Conservation (phyloP, 768 basidiomycete genomes). For the Russula sp. region DNA sequence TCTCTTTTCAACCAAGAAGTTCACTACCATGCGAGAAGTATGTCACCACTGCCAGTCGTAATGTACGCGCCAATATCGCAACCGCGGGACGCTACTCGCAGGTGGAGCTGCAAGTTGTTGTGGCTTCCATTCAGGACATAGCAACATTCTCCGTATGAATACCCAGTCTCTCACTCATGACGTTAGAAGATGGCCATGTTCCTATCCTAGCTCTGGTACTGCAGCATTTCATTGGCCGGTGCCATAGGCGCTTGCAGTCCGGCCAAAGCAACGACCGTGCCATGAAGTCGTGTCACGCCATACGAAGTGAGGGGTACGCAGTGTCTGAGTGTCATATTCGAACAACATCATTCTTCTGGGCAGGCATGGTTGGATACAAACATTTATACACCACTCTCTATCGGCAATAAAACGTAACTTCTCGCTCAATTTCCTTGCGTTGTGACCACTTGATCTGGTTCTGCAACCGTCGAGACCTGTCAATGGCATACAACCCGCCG, state of each 20-base stretch:
- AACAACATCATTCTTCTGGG: neutral
- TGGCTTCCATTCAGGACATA: no score
- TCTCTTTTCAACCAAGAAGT: no score
- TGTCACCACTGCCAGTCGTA: no score
- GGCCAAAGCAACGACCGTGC: no score
- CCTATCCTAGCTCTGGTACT: no score
- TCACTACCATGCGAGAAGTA: no score
- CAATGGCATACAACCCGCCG: neutral
- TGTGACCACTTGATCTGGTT: conserved; percentile 39
- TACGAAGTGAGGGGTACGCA: neutral
- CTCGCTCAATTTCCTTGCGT: conserved; percentile 29
- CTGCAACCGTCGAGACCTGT: conserved; percentile 26
- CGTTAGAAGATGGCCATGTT: no score
- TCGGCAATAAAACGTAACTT: neutral
- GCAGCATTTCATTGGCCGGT: neutral
- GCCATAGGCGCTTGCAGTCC: no score
- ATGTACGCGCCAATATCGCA: no score
- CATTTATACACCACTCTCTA: neutral
- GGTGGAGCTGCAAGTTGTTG: neutral
- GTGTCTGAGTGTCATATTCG: neutral
- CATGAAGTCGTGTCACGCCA: neutral
- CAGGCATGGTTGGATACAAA: neutral
- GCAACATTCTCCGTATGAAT: neutral
- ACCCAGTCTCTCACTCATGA: neutral
- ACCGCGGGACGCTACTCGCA: no score